Evolutionary conservation across 202 grass and related monocot species (phyloP), one percentile per base, ranked within the genome.

Genomic region (Dendrocalamus latiflorus): DNA sequence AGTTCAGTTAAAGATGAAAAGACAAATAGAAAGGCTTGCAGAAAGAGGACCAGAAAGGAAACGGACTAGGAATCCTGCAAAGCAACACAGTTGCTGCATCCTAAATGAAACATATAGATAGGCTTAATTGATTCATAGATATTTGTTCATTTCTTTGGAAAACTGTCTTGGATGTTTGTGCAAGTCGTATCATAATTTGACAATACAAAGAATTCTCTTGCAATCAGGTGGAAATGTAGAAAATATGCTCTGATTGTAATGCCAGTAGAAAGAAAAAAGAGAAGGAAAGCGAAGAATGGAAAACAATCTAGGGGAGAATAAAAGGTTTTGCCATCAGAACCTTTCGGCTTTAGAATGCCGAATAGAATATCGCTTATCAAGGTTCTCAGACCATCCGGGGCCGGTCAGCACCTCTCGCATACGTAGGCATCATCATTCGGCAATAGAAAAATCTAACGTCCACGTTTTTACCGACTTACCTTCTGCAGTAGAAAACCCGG

Each of bases 41-140:
- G 28, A 76, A 76, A 77, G 39, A 59, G 59, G 49, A 36, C 25
- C 17, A 42, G 28, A 70, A 70, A 84, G 28, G 24, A 55, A 47
- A 43, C 17, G 18, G 30, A 9, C 33, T 24, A 9, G 33, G 68
- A 70, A 15, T 33, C 30, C 22, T 55, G 50, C 42, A 30, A 60
- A 44, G 55, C 8, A 85, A 56, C 0, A 1, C 2, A 11, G 22
- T 36, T 71, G 3, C 28, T 78, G 28, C 37, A 15, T 39, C 49
- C 56, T 55, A 24, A 43, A 25, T 8, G 20, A 47, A 54, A 8
- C 12, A 60, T 16, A 17, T 22, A 0, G 3, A 59, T 70, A 61
- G 58, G 58, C 58, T 70, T 50, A 16, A 6, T 55, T 54, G 33
- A 44, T 21, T 45, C 64, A n/a, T 59, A 26, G 6, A 13, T 78